Evolutionary conservation across 306 rosid species (phyloP).

Genomic region (Styphnolobium japonicum): DNA sequence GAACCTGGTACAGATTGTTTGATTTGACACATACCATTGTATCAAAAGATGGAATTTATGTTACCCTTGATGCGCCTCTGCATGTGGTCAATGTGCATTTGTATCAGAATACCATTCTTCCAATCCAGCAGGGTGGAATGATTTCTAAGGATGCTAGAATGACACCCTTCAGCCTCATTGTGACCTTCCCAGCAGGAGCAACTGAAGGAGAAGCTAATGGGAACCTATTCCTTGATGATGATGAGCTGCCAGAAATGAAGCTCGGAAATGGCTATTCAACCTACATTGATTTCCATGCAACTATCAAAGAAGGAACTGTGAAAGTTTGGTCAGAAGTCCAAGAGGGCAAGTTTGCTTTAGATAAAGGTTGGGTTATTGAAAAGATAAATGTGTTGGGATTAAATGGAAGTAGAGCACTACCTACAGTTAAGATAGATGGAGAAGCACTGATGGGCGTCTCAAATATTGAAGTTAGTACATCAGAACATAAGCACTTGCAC

Average conservation of each 20-base stretch:
- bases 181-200: constrained; percentile 64
- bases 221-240: constrained; percentile 73
- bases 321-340: constrained; percentile 80
- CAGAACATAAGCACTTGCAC: constrained; percentile 35
- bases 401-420: constrained; percentile 42
- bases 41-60: constrained; percentile 52
- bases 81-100: constrained; percentile 81
- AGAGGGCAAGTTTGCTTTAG: constrained; percentile 79
- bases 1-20: constrained; percentile 80
- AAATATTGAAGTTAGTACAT: constrained; percentile 36
- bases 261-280: constrained; percentile 75
- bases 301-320: constrained; percentile 49
- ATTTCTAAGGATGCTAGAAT: constrained; percentile 73
- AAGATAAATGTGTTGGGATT: constrained; percentile 72
- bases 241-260: constrained; percentile 73
- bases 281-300: constrained; percentile 62
- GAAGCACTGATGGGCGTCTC: constrained; percentile 26
- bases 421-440: constrained; percentile 54
- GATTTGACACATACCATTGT: constrained; percentile 49
- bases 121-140: constrained; percentile 90
- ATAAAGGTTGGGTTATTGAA: constrained; percentile 66
- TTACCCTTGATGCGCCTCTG: constrained; percentile 82
- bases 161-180: constrained; percentile 73
- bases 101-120: constrained; percentile 73
- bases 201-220: constrained; percentile 71